Base-by-base conservation (phyloP, 1,139 yeast species). In the Hyphopichia buzzinii region DNA sequence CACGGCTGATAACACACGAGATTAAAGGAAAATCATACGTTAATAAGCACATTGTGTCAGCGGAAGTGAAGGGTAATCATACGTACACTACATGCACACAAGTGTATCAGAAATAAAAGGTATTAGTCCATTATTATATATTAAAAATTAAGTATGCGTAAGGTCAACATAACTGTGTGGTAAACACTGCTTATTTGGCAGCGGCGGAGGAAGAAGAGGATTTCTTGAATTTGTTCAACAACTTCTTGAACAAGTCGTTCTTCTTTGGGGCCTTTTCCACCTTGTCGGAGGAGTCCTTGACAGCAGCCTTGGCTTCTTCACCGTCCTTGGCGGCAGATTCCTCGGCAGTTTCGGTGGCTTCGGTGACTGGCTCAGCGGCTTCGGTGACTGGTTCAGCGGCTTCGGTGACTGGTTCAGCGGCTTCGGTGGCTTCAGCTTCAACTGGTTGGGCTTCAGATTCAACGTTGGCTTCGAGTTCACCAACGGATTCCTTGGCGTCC, bases 221-320 rank as follows among this genome's bases (percentile, higher is more conserved):
- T 57, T 70, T 68, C 67, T 72, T 77, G 54, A 77, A 63, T 55
- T 69, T 73, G 47, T 60, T 55, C 43, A 72, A 52, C 39, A 74
- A 57, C 58, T 67, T 76, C 68, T 73, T 76, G 62, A 74, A 66
- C 54, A 73, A 60, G 44, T 69, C 67, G 51, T 66, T 67, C 72
- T 74, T 75, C 64, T 72, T 66, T 26, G 55, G 61, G 35, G 58
- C 64, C 46, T 62, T 64, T 36, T 59, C 66, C 35, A 52, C 60
- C 42, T 59, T 55, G 30, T 46, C 49, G 14, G 64, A 47, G 30
- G 55, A 45, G 26, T 53, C 52, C 39, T 54, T 57, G 34, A 59
- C 60, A 31, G 59, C 62, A 17, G 57, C 59, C 50, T 60, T 55
- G 34, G 67, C 66, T 37, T 46, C 55, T 39, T 57, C 61, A 30